Base-by-base conservation (phyloP, 2,329 filamentous ascomycete species). In the Clarireedia hainanense region DNA sequence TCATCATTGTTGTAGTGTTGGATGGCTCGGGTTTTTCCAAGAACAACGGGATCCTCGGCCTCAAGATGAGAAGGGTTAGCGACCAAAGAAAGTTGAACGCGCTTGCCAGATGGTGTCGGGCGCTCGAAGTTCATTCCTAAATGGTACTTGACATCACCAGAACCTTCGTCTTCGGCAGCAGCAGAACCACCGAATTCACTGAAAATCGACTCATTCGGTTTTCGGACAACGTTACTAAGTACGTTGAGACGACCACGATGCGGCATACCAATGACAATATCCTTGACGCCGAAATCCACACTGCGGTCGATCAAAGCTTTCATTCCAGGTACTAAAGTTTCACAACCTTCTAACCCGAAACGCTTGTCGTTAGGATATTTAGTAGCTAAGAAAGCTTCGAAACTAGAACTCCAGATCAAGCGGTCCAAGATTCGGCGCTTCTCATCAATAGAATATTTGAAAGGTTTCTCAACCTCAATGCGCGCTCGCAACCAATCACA, bases 301-400 rank as follows among this genome's bases (percentile, higher is more conserved):
- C 91, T 96, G 69, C 94, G 89, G 74, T 99, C 94, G 63, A 99
- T 99, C 61, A 99, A 78, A 53, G 94, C 94, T 80, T 99, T 99
- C 94, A 99, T 99, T 72, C 94, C 94, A 27, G 94, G 94, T 57
- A 99, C 95, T 63, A 99, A 81, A 56, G 90, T 92, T 75, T 99
- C 94, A 69, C 91, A 95, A 70, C 94, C 94, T 76, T 99, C 94
- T 27, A 99, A 83, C 76, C 94, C 94, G 74, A 99, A 99, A 70
- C 94, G 89, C 82, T 99, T 99, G 77, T 99, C 94, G 75, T 99
- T 99, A 72, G 94, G 94, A 75, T 96, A 97, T 75, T 99, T 99
- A 57, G 91, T 96, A 56, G 94, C 86, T 64, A 95, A 78, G 81
- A 99, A 99, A 58, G 84, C 77, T 77, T 99, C 94, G 72, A 99